A percentile compares a stretch with the other conserved stretches of the same genome.
These are phyloP conservation scores for Tanacetum coccineum DNA, from an alignment of 129 eudicot genomes.

Conservation along the genomic window DNA sequence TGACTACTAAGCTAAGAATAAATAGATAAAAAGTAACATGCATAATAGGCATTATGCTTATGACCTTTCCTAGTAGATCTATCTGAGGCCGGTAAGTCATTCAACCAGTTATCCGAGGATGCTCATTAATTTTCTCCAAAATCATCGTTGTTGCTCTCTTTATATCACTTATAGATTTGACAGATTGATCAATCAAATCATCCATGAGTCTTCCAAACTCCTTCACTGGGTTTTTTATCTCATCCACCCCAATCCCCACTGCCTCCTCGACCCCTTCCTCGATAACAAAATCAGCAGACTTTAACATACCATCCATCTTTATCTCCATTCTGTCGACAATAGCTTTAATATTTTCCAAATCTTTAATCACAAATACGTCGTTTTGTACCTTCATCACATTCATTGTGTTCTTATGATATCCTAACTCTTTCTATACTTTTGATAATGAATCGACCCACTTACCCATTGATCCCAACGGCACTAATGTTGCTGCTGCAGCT, in stretches of 20 bases:
- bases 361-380: background rate
- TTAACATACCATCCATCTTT: background rate
- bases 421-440: background rate
- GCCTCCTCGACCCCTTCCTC: background rate
- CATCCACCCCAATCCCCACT: background rate
- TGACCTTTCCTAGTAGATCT: no score
- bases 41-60: no score
- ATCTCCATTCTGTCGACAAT: background rate
- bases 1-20: no score
- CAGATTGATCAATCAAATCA: background rate
- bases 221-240: background rate
- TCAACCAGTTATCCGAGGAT: background rate
- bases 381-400: background rate
- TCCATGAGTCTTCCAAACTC: background rate
- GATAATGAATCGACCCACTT: background rate
- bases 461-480: conserved; percentile 20
- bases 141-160: background rate
- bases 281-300: background rate
- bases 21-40: no score
- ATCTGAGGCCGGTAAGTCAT: background rate
- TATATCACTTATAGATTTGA: background rate
- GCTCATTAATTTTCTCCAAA: background rate
- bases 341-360: background rate
- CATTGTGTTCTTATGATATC: background rate
- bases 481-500: conserved; percentile 47